A percentile compares a stretch with the other conserved stretches of the same genome.
Evolutionary conservation across 2,329 filamentous ascomycete genomes (phyloP).

Genomic region (Ophiostoma australiae): DNA sequence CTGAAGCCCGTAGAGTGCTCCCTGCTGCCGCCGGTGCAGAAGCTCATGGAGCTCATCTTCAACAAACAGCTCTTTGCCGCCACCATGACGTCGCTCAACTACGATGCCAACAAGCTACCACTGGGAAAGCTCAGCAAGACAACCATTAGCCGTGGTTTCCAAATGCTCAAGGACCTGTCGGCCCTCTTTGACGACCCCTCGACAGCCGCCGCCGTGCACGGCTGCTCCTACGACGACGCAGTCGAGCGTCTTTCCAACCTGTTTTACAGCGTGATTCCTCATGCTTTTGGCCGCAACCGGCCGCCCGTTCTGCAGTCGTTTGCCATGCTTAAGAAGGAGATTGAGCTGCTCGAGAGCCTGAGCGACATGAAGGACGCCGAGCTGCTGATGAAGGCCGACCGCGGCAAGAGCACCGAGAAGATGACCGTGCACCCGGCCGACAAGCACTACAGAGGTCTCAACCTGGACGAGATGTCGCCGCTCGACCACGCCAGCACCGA

Average conservation of each 20-base stretch:
- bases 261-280: conserved; percentile 79
- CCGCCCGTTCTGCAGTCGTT: conserved; percentile 60
- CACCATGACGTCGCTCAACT: conserved; percentile 63
- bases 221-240: conserved; percentile 37
- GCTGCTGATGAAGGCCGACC: conserved; percentile 67
- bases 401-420: conserved; percentile 39
- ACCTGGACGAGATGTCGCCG: conserved; percentile 70
- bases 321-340: conserved; percentile 63
- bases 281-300: conserved; percentile 68
- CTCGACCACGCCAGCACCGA: conserved; percentile 57
- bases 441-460: conserved; percentile 64
- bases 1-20: conserved; percentile 47
- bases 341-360: conserved; percentile 73
- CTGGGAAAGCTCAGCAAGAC: conserved; percentile 77
- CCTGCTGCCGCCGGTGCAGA: conserved; percentile 56
- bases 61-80: conserved; percentile 66
- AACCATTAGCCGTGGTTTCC: conserved; percentile 70
- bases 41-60: conserved; percentile 77
- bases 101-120: conserved; percentile 71
- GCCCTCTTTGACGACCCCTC: conserved; percentile 55
- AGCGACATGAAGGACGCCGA: conserved; percentile 80
- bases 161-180: conserved; percentile 69
- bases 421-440: conserved; percentile 62
- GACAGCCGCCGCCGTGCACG: conserved; percentile 44
- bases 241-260: conserved; percentile 65